phyloP scores from a whole-genome alignment of 176 grass and related monocot genomes.

The Zea luxurians region DNA sequence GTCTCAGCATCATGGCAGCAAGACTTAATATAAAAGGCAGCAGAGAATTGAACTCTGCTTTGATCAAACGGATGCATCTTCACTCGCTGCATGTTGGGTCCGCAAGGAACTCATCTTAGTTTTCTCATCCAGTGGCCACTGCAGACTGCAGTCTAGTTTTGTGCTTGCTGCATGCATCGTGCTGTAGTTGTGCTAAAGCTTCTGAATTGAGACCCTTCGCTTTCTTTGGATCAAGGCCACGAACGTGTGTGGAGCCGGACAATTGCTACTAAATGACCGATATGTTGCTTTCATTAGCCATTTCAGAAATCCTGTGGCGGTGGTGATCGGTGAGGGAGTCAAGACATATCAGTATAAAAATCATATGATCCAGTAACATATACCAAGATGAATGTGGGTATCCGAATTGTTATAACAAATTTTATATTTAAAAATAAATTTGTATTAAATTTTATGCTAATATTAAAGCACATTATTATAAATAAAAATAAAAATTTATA shows the following conservation, averaged over 20 bases:
- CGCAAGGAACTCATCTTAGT: not conserved
- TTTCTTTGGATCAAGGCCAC: conserved; percentile 10
- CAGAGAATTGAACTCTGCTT: not conserved
- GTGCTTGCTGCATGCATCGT: not conserved
- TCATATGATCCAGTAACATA: not conserved
- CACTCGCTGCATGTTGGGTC: not conserved
- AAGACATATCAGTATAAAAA: not conserved
- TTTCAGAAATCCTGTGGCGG: conserved; percentile 9
- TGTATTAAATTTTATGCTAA: too few relatives aligned
- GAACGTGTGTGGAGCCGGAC: not conserved
- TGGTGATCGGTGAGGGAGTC: not conserved
- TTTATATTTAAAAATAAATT: too few relatives aligned
- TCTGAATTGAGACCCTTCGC: not conserved
- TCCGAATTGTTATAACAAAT: too few relatives aligned
- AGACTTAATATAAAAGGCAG: not conserved
- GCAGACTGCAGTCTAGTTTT: not conserved
- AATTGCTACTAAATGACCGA: not conserved
- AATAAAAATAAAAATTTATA: too few relatives aligned
- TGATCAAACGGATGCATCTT: conserved; percentile 1
- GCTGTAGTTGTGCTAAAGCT: not conserved
- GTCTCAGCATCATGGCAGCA: not conserved
- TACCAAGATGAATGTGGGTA: not conserved
- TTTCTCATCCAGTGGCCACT: not conserved
- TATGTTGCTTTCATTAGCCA: conserved; percentile 32
- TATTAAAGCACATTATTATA: too few relatives aligned